Evolutionary conservation across 2,329 filamentous ascomycete species (phyloP), one percentile per base, ranked within the genome.

Genomic region (Fusarium temperatum): DNA sequence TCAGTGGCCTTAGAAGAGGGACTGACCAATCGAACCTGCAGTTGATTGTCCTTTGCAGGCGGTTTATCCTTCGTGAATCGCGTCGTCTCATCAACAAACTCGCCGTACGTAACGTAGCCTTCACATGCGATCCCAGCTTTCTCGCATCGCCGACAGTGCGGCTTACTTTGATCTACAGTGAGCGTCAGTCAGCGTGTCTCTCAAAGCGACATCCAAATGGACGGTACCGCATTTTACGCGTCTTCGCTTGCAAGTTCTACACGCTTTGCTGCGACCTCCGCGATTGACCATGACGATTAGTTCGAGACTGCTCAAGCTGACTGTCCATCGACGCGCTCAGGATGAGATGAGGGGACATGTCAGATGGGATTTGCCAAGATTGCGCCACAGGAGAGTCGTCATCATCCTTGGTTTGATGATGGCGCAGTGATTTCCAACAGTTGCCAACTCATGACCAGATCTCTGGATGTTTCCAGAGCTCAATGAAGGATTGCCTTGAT

Each of bases 201-300:
- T 22, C 3, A 3, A 22, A 12, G 35, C 14, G 12, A n/a, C 30
- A 30, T 14, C 6, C 20, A 9, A 4, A 24, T 8, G 12, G 50
- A 48, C 24, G 22, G 12, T 56, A 70, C 68, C 67, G 54, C 68
- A 70, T 56, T 71, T 70, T 12, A 70, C 68, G 11, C 68, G 68
- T 22, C 68, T 60, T 51, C 61, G 68, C 48, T 61, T 70, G 68
- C 68, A 70, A 2, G 68, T 70, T 18, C 22, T 66, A 26, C 68
- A 70, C 3, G 68, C 68, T 67, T 66, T 70, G 24, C 67, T 70
- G 20, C 68, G 62, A 15, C 68, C 68, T 7, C 68, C 68, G 5
- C 68, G 53, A 26, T 70, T 70, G 14, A 70, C 68, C 68, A 70
- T 70, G 42, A 11, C 32, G 36, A 47, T 41, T 12, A 13, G 12